Base-by-base conservation (phyloP, 441 rosid genomes). In the Mallotus japonicus region DNA sequence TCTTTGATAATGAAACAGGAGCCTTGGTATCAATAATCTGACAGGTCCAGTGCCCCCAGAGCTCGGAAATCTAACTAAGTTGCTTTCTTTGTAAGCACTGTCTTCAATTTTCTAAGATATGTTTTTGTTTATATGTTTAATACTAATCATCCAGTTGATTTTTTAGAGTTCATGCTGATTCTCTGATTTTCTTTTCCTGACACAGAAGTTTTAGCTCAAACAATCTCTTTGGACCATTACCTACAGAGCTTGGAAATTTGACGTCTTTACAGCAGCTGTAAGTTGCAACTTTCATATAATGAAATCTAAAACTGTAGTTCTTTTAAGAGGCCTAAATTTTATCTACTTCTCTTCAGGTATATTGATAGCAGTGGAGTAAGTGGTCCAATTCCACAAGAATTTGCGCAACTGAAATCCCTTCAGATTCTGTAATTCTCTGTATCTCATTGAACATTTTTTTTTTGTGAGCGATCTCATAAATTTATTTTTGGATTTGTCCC, bases 331-430 rank as follows among this genome's bases (percentile, higher is more conserved):
- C 14, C 24, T 6, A 2, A 42, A 14, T 57, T 22, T 20, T 16
- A 15, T 68, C 10, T 46, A 15, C 55, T 77, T 77, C 75, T n/a
- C 77, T 80, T 74, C 83, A 85, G 88, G 78, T 84, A 85, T 64
- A 66, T 87, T 17, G 88, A 87, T 78, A 85, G 91, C 73, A 83
- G 92, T 74, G 92, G 88, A 76, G 85, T 81, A 51, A 82, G 84
- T 51, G 89, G 87, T 70, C 69, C 76, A 42, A 84, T 88, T 64
- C 89, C 92, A 32, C 77, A 55, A 34, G 87, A 86, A 76, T 76
- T 88, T 42, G 78, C 81, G 53, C 84, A 85, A 64, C 62, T 88
- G 82, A 88, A 73, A 72, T 85, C 86, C 75, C 85, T 86, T 17
- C 63, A 58, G 75, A 86, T 15, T 56, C 82, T 88, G 90, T 86